A percentile compares a stretch with the other conserved stretches of the same genome.
These are phyloP conservation scores for Perilla frutescens DNA, from an alignment of 257 asterid species.

Conservation along the genomic window DNA sequence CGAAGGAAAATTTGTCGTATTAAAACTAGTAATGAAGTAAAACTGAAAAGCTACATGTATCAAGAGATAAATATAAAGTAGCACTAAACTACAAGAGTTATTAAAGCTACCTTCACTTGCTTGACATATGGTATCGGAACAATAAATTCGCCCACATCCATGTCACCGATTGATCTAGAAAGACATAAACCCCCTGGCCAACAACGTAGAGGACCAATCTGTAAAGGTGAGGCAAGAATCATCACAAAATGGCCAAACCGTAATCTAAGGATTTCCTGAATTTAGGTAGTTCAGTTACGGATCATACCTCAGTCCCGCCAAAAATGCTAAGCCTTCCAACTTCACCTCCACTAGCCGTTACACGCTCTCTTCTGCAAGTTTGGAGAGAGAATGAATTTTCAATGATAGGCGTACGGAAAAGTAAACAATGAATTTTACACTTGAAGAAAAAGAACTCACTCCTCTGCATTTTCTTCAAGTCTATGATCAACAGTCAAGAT, in stretches of 20 bases:
- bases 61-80: background rate
- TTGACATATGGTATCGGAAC: constrained; percentile 80
- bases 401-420: background rate
- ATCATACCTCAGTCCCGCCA: constrained; percentile 75
- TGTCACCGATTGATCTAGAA: constrained; percentile 82
- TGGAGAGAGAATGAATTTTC: constrained; percentile 3
- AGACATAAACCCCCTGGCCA: constrained; percentile 92
- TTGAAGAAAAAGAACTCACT: constrained; percentile 46
- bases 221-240: constrained; percentile 8
- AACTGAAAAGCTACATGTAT: background rate
- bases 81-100: background rate
- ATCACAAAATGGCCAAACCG: background rate
- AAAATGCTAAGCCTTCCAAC: constrained; percentile 77
- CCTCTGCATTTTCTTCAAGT: constrained; percentile 85
- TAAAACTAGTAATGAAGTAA: background rate
- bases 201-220: constrained; percentile 84
- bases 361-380: constrained; percentile 79
- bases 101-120: constrained; percentile 68
- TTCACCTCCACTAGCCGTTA: constrained; percentile 88
- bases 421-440: background rate
- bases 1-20: background rate
- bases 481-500: constrained; percentile 88
- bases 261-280: background rate
- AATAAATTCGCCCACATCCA: constrained; percentile 81
- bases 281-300: background rate